These are phyloP conservation scores for Venustampulla echinocandica DNA, from an alignment of 495 filamentous ascomycete genomes.

Conservation along the genomic window DNA sequence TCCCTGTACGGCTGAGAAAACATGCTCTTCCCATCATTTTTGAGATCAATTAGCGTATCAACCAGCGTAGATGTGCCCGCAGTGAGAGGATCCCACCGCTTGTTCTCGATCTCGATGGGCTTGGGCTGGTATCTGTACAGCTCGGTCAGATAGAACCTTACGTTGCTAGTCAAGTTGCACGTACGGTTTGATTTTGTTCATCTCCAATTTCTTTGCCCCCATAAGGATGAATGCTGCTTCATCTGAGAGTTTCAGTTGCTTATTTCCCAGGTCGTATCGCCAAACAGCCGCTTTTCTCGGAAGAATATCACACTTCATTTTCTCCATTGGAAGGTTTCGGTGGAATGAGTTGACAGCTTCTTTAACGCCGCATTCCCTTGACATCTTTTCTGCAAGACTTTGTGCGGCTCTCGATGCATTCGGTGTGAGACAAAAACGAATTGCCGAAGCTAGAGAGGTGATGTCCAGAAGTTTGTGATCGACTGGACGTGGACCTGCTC, in stretches of 20 bases:
- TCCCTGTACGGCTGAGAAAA: no score
- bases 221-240: conserved; percentile 9
- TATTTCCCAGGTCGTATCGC: conserved; percentile 4
- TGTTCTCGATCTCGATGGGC: conserved; percentile 29
- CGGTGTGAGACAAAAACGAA: conserved; percentile 4
- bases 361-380: conserved; percentile 10
- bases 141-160: conserved; percentile 9
- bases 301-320: conserved; percentile 22
- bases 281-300: conserved; percentile 25
- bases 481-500: conserved; percentile 40
- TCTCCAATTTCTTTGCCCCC: conserved; percentile 9
- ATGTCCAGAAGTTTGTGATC: conserved; percentile 35
- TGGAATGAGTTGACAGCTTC: conserved; percentile 17
- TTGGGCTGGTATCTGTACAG: conserved; percentile 7
- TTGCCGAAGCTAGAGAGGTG: conserved; percentile 33
- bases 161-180: not conserved
- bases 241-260: conserved; percentile 12
- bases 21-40: not conserved
- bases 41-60: not conserved
- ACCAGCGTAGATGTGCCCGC: conserved; percentile 7
- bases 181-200: conserved; percentile 4
- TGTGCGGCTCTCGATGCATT: conserved; percentile 6
- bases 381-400: conserved; percentile 11
- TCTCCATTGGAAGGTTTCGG: conserved; percentile 7
- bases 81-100: conserved; percentile 35